Evolutionary conservation across 768 basidiomycete genomes (phyloP).

Genomic region (Butyriboletus loyo): DNA sequence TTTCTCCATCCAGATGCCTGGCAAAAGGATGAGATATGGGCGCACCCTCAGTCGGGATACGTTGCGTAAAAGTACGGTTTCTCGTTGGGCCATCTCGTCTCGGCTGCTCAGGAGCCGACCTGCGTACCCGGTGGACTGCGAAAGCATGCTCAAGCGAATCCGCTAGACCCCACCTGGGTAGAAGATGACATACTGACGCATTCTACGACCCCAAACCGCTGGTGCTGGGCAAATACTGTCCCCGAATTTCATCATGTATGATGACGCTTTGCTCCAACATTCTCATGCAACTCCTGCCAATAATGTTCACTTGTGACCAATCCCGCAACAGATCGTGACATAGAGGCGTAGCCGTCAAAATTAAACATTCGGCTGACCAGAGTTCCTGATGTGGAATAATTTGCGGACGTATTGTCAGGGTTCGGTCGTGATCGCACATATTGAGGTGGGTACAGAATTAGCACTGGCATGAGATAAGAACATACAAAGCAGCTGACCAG

Average conservation of each 20-base stretch:
- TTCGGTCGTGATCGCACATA: slow-evolving; percentile 13
- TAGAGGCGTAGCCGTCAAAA: slow-evolving; percentile 6
- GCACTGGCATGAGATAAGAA: slow-evolving; percentile 17
- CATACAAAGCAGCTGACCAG: slow-evolving; percentile 23
- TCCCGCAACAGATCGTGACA: background rate
- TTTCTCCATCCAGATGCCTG: slow-evolving; percentile 1
- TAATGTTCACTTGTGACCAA: slow-evolving; percentile 10
- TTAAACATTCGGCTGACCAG: slow-evolving; percentile 10
- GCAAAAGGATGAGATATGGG: background rate
- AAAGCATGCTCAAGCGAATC: background rate
- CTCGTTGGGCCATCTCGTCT: background rate
- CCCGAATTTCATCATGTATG: background rate
- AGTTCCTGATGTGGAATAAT: slow-evolving; percentile 14
- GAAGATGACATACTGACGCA: background rate
- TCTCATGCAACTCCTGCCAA: slow-evolving; percentile 1
- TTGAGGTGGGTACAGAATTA: slow-evolving; percentile 13
- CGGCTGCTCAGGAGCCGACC: background rate
- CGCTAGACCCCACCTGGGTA: background rate
- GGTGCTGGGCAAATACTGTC: background rate
- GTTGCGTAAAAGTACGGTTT: background rate
- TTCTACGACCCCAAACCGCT: background rate
- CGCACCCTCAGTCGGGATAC: background rate
- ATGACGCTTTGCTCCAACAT: background rate
- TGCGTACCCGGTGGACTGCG: background rate
- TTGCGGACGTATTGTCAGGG: slow-evolving; percentile 15